Conservation (phyloP, 2,329 filamentous ascomycete genomes). For the Xylariaceae sp. region DNA sequence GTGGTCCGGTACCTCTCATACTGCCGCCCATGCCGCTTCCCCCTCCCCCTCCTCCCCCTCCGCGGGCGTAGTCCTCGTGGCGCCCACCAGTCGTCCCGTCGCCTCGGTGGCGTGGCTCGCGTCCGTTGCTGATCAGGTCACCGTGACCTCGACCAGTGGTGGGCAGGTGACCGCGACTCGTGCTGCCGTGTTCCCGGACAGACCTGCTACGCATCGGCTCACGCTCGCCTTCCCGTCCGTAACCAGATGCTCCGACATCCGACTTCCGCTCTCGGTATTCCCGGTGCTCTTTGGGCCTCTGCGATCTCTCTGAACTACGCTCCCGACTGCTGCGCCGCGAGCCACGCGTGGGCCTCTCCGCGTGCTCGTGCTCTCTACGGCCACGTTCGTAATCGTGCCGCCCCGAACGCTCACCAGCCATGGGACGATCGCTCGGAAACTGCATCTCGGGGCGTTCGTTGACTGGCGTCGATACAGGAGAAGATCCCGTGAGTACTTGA, state of each 20-base stretch:
- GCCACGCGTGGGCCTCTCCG: conserved; percentile 30
- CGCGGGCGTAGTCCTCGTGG: conserved; percentile 24
- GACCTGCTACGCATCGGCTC: conserved; percentile 20
- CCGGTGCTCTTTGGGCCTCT: conserved; percentile 28
- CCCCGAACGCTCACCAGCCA: conserved; percentile 22
- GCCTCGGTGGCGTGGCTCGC: conserved; percentile 25
- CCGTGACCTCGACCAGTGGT: conserved; percentile 10
- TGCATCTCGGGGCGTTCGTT: conserved; percentile 41
- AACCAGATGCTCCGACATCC: conserved; percentile 14
- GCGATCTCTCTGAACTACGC: conserved; percentile 38
- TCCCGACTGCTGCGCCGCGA: conserved; percentile 44
- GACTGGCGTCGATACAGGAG: conserved; percentile 40
- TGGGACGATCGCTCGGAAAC: conserved; percentile 30
- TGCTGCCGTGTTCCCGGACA: conserved; percentile 16
- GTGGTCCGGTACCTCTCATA: no score
- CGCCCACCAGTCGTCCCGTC: conserved; percentile 21
- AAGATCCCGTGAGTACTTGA: conserved; percentile 48
- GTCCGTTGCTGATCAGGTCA: conserved; percentile 17
- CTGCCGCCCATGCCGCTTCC: no score
- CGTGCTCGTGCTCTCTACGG: conserved; percentile 35
- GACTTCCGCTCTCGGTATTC: conserved; percentile 23
- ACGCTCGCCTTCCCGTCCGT: conserved; percentile 23
- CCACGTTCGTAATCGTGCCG: conserved; percentile 28
- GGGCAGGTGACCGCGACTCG: conserved; percentile 14
- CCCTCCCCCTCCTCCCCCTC: conserved; percentile 26